phyloP scores from a whole-genome alignment of 1,139 yeast species.

The Wickerhamomyces sp. region DNA sequence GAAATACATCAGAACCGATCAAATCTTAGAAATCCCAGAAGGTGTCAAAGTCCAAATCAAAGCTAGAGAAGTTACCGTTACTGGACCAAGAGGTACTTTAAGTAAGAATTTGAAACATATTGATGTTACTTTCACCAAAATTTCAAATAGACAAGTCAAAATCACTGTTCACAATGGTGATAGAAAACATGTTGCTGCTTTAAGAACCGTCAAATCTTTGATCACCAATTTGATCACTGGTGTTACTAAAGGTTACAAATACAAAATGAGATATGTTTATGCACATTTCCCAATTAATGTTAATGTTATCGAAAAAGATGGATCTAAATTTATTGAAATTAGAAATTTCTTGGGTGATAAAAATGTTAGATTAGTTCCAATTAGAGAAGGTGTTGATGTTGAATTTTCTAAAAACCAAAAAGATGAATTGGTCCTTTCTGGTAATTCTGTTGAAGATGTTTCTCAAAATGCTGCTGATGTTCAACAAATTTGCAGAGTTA shows the following conservation, averaged over 20 bases:
- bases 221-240: conserved; percentile 93
- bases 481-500: conserved; percentile 97
- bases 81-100: conserved; percentile 98
- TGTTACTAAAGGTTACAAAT: conserved; percentile 98
- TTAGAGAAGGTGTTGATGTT: conserved; percentile 84
- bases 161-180: conserved; percentile 97
- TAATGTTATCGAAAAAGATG: conserved; percentile 74
- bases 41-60: conserved; percentile 89
- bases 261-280: conserved; percentile 99
- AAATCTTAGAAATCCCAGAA: conserved; percentile 87
- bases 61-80: conserved; percentile 85
- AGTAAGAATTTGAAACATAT: conserved; percentile 91
- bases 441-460: conserved; percentile 97
- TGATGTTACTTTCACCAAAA: conserved; percentile 85
- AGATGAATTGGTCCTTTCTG: conserved; percentile 89
- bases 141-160: conserved; percentile 68
- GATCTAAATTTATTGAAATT: conserved; percentile 80
- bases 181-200: conserved; percentile 99
- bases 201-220: conserved; percentile 96
- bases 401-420: conserved; percentile 80
- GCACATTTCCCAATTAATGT: conserved; percentile 99
- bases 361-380: conserved; percentile 82
- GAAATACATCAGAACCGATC: conserved; percentile 73
- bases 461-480: conserved; percentile 98
- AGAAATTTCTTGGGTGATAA: conserved; percentile 99